Conservation (phyloP, 805 yeast species). For the Sugiyamaella qingdaonensis region DNA sequence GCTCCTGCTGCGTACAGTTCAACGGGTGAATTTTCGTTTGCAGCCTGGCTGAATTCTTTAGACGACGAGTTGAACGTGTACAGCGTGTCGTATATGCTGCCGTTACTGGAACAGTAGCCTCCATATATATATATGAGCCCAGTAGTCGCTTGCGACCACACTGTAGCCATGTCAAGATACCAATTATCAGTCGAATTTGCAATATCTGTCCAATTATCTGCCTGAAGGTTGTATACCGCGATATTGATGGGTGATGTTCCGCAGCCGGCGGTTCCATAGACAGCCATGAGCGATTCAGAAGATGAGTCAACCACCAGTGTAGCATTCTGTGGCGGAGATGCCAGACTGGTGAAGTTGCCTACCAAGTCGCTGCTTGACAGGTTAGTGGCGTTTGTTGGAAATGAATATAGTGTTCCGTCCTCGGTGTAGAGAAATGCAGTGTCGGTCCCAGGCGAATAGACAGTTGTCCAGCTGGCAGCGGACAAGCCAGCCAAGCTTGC, state of each 20-base stretch:
- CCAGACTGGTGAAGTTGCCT: conserved; percentile 15
- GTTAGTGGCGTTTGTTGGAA: conserved; percentile 14
- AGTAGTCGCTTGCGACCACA: conserved; percentile 25
- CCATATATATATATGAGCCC: conserved; percentile 30
- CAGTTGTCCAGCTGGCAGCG: conserved; percentile 20
- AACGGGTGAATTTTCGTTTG: conserved; percentile 23
- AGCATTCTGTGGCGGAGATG: conserved; percentile 29
- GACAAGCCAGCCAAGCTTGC: neutral
- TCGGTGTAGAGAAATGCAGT: conserved; percentile 19
- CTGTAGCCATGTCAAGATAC: conserved; percentile 23
- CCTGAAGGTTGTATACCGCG: conserved; percentile 18
- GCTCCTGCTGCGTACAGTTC: conserved; percentile 26
- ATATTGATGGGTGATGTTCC: conserved; percentile 23
- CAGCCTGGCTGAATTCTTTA: conserved; percentile 15
- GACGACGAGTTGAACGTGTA: conserved; percentile 22
- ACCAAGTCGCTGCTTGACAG: neutral
- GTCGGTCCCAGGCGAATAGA: conserved; percentile 22
- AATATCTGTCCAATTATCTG: conserved; percentile 23
- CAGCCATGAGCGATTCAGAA: conserved; percentile 23
- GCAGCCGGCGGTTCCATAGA: conserved; percentile 27
- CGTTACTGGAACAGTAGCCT: conserved; percentile 25
- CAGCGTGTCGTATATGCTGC: conserved; percentile 19
- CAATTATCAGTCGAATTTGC: conserved; percentile 23
- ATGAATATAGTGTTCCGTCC: conserved; percentile 20
- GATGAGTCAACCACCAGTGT: conserved; percentile 25